Conservation (phyloP, 768 basidiomycete genomes). For the Boletus tylopilopsis region DNA sequence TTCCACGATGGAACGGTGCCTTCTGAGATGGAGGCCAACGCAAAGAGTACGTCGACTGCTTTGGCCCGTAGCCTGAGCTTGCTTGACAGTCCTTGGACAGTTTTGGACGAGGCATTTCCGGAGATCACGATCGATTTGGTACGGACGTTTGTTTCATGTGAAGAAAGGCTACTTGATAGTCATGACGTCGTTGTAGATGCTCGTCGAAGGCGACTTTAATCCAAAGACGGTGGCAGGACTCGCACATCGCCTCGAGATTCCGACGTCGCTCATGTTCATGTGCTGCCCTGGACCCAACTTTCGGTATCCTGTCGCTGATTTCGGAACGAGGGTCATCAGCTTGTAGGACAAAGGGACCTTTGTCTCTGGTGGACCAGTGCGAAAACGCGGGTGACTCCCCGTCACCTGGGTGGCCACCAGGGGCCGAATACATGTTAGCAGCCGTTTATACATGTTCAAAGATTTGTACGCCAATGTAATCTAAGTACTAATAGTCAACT, state of each 20-base stretch:
- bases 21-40: constrained; percentile 70
- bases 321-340: constrained; percentile 49
- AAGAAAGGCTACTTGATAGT: background rate
- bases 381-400: too few species aligned
- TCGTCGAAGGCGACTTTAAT: constrained; percentile 42
- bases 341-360: constrained; percentile 1
- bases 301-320: constrained; percentile 41
- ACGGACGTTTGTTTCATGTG: constrained; percentile 5
- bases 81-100: constrained; percentile 22
- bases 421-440: too few species aligned
- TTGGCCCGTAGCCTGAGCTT: too few species aligned
- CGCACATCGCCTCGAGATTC: constrained; percentile 45
- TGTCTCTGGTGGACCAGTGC: too few species aligned
- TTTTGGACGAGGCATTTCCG: constrained; percentile 62
- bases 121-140: constrained; percentile 62
- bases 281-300: constrained; percentile 50
- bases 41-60: constrained; percentile 48
- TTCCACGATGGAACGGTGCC: constrained; percentile 59
- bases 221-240: constrained; percentile 47
- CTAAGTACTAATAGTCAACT: too few species aligned
- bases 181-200: constrained; percentile 33
- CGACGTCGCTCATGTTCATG: constrained; percentile 60
- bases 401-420: too few species aligned
- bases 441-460: too few species aligned
- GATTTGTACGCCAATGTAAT: too few species aligned